These are phyloP conservation scores for Aleurites moluccanus DNA, from an alignment of 441 rosid species.

Conservation along the genomic window DNA sequence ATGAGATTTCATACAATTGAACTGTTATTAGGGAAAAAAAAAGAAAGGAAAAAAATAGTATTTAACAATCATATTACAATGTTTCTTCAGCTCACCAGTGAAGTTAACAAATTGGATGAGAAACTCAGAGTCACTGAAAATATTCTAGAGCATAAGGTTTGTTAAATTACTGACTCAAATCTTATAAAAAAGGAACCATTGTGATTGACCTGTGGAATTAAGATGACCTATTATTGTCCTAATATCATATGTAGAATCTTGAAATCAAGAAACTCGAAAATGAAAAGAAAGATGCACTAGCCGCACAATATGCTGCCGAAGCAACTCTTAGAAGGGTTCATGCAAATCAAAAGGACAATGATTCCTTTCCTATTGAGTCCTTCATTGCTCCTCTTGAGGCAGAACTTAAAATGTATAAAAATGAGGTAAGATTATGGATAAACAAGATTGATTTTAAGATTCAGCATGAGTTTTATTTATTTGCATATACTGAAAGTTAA, in stretches of 20 bases:
- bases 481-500: not conserved
- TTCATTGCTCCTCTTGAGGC: slow-evolving; percentile 87
- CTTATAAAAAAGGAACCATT: not conserved
- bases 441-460: not conserved
- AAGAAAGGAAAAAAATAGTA: too few relatives aligned
- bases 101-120: slow-evolving; percentile 50
- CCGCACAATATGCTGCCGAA: slow-evolving; percentile 90
- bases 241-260: slow-evolving; percentile 48
- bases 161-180: not conserved
- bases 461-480: not conserved
- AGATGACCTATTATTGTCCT: not conserved
- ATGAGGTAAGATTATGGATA: slow-evolving; percentile 42
- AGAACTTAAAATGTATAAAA: slow-evolving; percentile 69
- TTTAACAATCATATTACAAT: not conserved
- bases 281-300: slow-evolving; percentile 78
- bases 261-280: slow-evolving; percentile 61
- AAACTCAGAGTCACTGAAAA: slow-evolving; percentile 48
- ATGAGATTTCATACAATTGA: too few relatives aligned
- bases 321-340: slow-evolving; percentile 78
- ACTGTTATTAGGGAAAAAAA: too few relatives aligned
- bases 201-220: not conserved
- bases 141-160: slow-evolving; percentile 66
- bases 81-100: slow-evolving; percentile 53
- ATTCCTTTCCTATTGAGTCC: slow-evolving; percentile 56
- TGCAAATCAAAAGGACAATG: slow-evolving; percentile 63